Conservation (phyloP, 208 protist species). For the Trichomonas tenax region DNA sequence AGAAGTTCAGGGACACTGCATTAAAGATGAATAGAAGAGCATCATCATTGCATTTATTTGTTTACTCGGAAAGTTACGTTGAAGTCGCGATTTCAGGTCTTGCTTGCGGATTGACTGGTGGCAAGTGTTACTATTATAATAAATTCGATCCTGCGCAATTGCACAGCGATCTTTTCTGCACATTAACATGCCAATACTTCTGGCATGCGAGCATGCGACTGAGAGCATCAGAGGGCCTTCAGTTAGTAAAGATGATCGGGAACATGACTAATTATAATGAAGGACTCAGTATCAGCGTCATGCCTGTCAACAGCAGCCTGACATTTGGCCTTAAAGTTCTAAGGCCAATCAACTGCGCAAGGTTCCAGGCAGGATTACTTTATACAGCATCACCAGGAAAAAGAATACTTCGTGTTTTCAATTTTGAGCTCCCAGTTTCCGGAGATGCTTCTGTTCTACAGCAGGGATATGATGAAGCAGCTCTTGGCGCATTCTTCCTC, state of each 20-base stretch:
- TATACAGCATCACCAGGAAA: neutral
- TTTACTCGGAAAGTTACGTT: neutral
- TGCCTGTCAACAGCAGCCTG: neutral
- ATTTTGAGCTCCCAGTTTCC: neutral
- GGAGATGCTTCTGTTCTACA: neutral
- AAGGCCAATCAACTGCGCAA: neutral
- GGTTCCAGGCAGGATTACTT: neutral
- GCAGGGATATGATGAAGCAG: neutral
- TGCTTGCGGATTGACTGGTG: neutral
- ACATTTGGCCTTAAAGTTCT: neutral
- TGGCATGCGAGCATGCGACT: neutral
- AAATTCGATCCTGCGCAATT: neutral
- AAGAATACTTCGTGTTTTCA: neutral
- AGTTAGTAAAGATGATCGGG: neutral
- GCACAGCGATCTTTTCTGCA: neutral
- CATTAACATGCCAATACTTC: neutral
- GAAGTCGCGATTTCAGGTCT: neutral
- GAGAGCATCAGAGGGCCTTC: neutral
- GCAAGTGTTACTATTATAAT: neutral
- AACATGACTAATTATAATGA: neutral
- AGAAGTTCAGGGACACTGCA: neutral
- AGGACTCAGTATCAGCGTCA: neutral
- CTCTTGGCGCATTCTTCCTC: neutral
- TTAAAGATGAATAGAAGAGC: neutral
- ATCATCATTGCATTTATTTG: neutral